Evolutionary conservation across 2,329 filamentous ascomycete genomes (phyloP).

Genomic region (Aureobasidium sp.): DNA sequence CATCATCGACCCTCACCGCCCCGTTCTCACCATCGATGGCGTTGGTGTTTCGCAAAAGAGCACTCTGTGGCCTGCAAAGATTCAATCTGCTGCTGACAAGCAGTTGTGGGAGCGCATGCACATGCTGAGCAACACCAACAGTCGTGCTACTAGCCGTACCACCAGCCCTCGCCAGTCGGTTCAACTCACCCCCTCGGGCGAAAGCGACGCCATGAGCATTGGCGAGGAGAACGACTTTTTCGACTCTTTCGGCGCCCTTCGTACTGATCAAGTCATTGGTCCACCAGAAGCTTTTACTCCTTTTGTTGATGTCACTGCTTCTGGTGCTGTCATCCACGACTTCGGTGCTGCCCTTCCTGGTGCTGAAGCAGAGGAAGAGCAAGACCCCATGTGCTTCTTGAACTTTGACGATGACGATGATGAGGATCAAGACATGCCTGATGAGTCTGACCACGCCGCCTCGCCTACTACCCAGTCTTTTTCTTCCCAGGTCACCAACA

Average conservation of each 20-base stretch:
- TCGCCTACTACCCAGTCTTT: conserved; percentile 41
- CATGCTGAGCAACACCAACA: conserved; percentile 16
- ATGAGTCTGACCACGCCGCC: conserved; percentile 28
- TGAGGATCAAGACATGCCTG: conserved; percentile 47
- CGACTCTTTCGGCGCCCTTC: conserved; percentile 14
- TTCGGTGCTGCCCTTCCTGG: conserved; percentile 21
- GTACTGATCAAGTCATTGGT: conserved; percentile 17
- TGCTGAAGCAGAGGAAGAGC: conserved; percentile 41
- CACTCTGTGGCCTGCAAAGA: conserved; percentile 20
- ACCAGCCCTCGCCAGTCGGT: conserved; percentile 26
- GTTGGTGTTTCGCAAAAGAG: conserved; percentile 16
- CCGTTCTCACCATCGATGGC: conserved; percentile 18
- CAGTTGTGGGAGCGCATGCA: conserved; percentile 16
- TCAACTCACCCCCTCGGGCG: conserved; percentile 17
- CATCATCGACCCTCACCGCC: conserved; percentile 22
- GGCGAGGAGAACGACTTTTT: conserved; percentile 11
- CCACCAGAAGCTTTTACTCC: conserved; percentile 18
- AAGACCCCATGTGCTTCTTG: conserved; percentile 63
- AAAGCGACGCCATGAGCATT: conserved; percentile 17
- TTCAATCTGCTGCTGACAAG: conserved; percentile 17
- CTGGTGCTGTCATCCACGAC: conserved; percentile 16
- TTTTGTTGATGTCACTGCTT: conserved; percentile 17
- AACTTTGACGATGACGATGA: conserved; percentile 59
- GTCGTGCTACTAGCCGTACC: conserved; percentile 24
- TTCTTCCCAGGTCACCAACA: conserved; percentile 45